These are phyloP conservation scores for Echria macrotheca DNA, from an alignment of 495 filamentous ascomycete species.

Conservation along the genomic window DNA sequence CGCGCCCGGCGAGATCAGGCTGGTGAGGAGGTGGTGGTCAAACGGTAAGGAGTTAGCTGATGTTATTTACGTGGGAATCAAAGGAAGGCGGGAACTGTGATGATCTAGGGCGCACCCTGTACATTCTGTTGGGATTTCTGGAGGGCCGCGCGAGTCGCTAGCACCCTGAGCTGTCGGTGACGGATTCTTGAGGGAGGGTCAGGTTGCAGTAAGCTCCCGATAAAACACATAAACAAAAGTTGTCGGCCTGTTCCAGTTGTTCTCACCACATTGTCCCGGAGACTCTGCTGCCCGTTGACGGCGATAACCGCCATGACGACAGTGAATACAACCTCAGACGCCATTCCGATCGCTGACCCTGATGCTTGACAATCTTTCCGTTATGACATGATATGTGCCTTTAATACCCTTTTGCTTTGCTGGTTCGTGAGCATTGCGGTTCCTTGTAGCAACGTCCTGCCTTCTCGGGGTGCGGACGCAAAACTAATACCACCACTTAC, in stretches of 20 bases:
- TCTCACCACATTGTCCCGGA: slow-evolving; percentile 45
- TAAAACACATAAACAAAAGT: slow-evolving; percentile 34
- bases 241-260: slow-evolving; percentile 36
- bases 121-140: slow-evolving; percentile 43
- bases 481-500: too few relatives aligned
- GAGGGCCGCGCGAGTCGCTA: slow-evolving; percentile 44
- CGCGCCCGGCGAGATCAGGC: slow-evolving; percentile 41
- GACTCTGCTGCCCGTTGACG: slow-evolving; percentile 13
- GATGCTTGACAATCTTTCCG: too few relatives aligned
- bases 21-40: slow-evolving; percentile 48
- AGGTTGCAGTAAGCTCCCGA: too few relatives aligned
- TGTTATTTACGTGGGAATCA: slow-evolving; percentile 34
- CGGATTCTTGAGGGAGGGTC: slow-evolving; percentile 49
- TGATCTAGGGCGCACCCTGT: slow-evolving; percentile 45
- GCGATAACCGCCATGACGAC: slow-evolving; percentile 19
- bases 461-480: too few relatives aligned
- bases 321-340: slow-evolving; percentile 12
- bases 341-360: too few relatives aligned
- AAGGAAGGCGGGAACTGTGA: slow-evolving; percentile 42
- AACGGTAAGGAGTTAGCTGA: slow-evolving; percentile 37
- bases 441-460: too few relatives aligned
- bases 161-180: slow-evolving; percentile 45
- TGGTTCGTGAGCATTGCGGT: too few relatives aligned
- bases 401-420: too few relatives aligned
- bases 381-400: too few relatives aligned